A percentile compares a stretch with the other conserved stretches of the same genome.
phyloP scores from a whole-genome alignment of 2,329 filamentous ascomycete genomes.

The Ophiostoma sp. region DNA sequence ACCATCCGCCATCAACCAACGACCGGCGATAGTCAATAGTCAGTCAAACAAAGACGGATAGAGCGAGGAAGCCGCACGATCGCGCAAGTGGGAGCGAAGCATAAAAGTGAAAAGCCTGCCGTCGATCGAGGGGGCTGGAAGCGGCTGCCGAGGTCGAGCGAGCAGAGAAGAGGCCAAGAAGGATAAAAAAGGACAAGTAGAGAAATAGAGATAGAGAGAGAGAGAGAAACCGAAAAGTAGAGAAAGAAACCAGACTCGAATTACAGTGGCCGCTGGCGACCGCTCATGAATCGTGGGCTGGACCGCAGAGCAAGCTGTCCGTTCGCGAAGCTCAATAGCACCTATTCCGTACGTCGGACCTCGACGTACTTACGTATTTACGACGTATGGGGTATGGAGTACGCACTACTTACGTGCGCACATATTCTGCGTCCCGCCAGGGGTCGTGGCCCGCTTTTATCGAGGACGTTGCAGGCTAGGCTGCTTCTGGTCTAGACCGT shows the following conservation, averaged over 20 bases:
- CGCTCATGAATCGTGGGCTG: no score
- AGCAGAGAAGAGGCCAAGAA: background rate
- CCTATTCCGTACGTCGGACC: slow-evolving; percentile 18
- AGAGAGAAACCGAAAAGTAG: background rate
- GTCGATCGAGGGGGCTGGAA: background rate
- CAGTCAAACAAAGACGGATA: background rate
- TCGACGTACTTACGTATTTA: no score
- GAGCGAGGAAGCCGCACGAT: no score
- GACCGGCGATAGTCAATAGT: background rate
- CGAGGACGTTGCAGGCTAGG: background rate
- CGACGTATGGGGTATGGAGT: no score
- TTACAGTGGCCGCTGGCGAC: background rate
- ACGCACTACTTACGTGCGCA: background rate
- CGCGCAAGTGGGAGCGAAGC: background rate
- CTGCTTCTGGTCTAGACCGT: no score
- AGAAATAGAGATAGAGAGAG: no score
- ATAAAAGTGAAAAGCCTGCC: background rate
- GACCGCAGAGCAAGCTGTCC: background rate
- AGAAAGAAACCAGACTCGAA: background rate
- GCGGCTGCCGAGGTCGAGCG: background rate
- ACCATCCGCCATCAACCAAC: no score
- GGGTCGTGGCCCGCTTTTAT: background rate
- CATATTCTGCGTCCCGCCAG: background rate
- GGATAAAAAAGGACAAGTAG: background rate
- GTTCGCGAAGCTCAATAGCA: slow-evolving; percentile 21